phyloP scores from a whole-genome alignment of 805 yeast species.

The Lachancea sp. region DNA sequence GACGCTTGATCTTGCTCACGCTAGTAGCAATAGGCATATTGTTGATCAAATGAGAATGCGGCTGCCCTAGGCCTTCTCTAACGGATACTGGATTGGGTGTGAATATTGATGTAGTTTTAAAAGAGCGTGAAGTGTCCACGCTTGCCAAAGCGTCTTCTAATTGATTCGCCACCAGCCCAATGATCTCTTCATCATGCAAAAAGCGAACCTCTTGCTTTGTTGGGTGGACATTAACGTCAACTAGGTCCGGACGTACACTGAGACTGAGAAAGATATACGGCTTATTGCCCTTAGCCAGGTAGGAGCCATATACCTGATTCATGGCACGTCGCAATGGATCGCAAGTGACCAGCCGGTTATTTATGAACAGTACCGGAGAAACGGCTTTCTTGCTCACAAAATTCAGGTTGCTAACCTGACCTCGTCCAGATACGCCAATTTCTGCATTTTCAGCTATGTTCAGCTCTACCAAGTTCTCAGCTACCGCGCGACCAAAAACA shows the following conservation, averaged over 20 bases:
- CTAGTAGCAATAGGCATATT: constrained; percentile 5
- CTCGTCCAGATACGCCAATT: constrained; percentile 52
- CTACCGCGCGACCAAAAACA: constrained; percentile 64
- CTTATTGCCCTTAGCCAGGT: constrained; percentile 69
- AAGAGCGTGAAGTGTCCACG: constrained; percentile 63
- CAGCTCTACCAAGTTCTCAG: constrained; percentile 54
- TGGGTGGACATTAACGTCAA: constrained; percentile 95
- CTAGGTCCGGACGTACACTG: constrained; percentile 55
- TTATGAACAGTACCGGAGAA: constrained; percentile 76
- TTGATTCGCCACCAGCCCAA: constrained; percentile 47
- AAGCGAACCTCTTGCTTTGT: constrained; percentile 90
- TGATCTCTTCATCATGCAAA: constrained; percentile 78
- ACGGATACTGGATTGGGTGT: constrained; percentile 5
- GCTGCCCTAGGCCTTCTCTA: constrained; percentile 2
- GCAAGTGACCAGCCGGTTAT: constrained; percentile 73
- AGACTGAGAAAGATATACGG: constrained; percentile 75
- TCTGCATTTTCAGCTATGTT: constrained; percentile 32
- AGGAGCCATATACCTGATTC: constrained; percentile 51
- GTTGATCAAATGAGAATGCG: constrained; percentile 4
- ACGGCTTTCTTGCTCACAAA: constrained; percentile 56
- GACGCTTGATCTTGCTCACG: constrained; percentile 18
- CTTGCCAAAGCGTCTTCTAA: constrained; percentile 47
- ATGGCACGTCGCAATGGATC: constrained; percentile 74
- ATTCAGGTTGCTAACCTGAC: constrained; percentile 66
- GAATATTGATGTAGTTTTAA: constrained; percentile 52